Evolutionary conservation across 2,329 filamentous ascomycete species (phyloP).

Genomic region (Colletotrichum tabaci): DNA sequence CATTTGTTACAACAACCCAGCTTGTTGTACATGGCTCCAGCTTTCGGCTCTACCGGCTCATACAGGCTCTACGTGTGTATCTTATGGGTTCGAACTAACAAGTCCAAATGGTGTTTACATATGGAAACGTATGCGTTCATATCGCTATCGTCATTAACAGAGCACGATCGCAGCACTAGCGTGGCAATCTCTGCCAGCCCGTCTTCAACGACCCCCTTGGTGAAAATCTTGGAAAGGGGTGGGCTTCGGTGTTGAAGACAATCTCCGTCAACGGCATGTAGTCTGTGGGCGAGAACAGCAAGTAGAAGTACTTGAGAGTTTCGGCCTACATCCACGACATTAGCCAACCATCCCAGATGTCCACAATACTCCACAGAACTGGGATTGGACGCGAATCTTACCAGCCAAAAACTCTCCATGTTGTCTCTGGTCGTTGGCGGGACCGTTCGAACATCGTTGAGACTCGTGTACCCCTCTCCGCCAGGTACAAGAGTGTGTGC

Average conservation of each 20-base stretch:
- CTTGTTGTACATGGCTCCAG: too few relatives aligned
- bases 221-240: slow-evolving; percentile 89
- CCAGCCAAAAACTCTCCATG: slow-evolving; percentile 84
- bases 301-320: slow-evolving; percentile 96
- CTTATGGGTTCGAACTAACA: too few relatives aligned
- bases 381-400: neutral
- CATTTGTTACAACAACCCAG: too few relatives aligned
- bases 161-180: slow-evolving; percentile 52
- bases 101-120: too few relatives aligned
- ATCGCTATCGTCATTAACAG: fast-evolving
- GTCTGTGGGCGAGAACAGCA: slow-evolving; percentile 83
- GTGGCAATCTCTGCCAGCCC: slow-evolving; percentile 81
- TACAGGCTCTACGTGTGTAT: too few relatives aligned
- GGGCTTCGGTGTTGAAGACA: slow-evolving; percentile 96
- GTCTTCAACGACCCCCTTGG: slow-evolving; percentile 83
- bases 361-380: too few relatives aligned
- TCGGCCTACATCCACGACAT: slow-evolving; percentile 70
- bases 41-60: too few relatives aligned
- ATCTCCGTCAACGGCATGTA: slow-evolving; percentile 87
- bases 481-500: slow-evolving; percentile 74
- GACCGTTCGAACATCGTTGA: slow-evolving; percentile 71
- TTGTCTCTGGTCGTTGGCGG: slow-evolving; percentile 72
- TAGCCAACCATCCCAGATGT: neutral
- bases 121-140: too few relatives aligned
- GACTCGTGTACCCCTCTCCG: slow-evolving; percentile 70